A percentile compares a stretch with the other conserved stretches of the same genome.
Conservation (phyloP, 306 rosid genomes). For the Datisca glomerata region DNA sequence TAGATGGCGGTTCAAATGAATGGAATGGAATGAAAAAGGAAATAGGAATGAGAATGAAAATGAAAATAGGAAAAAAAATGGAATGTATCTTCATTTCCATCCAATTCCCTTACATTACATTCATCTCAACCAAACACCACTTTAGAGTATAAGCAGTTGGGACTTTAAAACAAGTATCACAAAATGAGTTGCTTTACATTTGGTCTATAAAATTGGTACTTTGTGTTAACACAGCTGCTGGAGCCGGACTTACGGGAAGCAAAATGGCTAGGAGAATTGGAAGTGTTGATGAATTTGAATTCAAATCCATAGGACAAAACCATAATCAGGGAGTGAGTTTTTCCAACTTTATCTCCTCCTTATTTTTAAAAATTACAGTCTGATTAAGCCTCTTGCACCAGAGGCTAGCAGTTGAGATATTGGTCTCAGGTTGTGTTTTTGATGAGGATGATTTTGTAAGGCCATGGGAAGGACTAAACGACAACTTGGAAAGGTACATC, state of each 20-base stretch:
- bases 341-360: background rate
- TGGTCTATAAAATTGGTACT: too few relatives aligned
- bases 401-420: constrained; percentile 75
- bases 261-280: constrained; percentile 57
- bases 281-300: constrained; percentile 37
- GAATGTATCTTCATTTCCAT: too few relatives aligned
- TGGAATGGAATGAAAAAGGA: too few relatives aligned
- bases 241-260: constrained; percentile 54
- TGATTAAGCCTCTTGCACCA: constrained; percentile 23
- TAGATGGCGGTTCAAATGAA: too few relatives aligned
- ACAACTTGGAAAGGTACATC: constrained; percentile 61
- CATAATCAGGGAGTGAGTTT: constrained; percentile 44
- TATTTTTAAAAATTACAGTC: background rate
- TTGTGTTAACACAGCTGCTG: constrained; percentile 34
- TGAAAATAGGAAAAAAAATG: too few relatives aligned
- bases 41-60: too few relatives aligned
- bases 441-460: constrained; percentile 55
- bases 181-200: too few relatives aligned
- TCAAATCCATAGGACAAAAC: constrained; percentile 37
- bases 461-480: constrained; percentile 70
- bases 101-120: too few relatives aligned
- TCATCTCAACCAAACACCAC: too few relatives aligned
- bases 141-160: too few relatives aligned
- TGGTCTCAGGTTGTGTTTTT: constrained; percentile 75
- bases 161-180: too few relatives aligned